Percentiles rank a stretch among this genome's conserved stretches.
Conservation (phyloP, 2,329 filamentous ascomycete species). For the Thyridium curvatum region DNA sequence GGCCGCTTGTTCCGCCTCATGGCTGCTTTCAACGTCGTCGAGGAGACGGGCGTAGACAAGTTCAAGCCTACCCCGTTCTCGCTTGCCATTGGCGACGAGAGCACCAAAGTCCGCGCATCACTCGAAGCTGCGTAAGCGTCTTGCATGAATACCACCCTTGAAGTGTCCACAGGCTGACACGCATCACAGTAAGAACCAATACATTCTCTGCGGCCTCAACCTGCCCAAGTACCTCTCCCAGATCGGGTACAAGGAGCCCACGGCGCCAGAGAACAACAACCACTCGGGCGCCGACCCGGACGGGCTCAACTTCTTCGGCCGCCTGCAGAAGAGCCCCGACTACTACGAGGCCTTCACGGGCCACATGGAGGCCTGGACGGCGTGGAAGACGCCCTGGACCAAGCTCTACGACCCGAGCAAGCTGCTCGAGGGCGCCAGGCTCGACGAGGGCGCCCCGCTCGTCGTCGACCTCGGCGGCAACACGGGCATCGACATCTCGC, state of each 20-base stretch:
- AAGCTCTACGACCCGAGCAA: conserved; percentile 17
- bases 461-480: conserved; percentile 16
- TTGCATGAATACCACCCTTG: too few species aligned
- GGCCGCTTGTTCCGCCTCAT: conserved; percentile 18
- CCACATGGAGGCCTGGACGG: conserved; percentile 26
- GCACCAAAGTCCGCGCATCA: conserved; percentile 19
- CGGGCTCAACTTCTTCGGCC: conserved; percentile 24
- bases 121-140: conserved; percentile 19
- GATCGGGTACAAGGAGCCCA: conserved; percentile 23
- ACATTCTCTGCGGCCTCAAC: conserved; percentile 19
- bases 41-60: conserved; percentile 19
- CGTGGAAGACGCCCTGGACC: conserved; percentile 25
- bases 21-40: conserved; percentile 20
- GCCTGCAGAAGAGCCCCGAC: conserved; percentile 18
- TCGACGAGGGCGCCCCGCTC: conserved; percentile 6
- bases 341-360: conserved; percentile 23
- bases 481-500: conserved; percentile 4
- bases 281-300: conserved; percentile 12
- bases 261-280: conserved; percentile 17
- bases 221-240: conserved; percentile 24
- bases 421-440: conserved; percentile 12
- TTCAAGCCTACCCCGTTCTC: conserved; percentile 24
- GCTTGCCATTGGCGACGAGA: conserved; percentile 20
- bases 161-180: background rate
- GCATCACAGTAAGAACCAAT: conserved; percentile 18